A percentile compares a stretch with the other conserved stretches of the same genome.
phyloP scores from a whole-genome alignment of 1,284 basidiomycete species.

The Pyrrhoderma noxium region DNA sequence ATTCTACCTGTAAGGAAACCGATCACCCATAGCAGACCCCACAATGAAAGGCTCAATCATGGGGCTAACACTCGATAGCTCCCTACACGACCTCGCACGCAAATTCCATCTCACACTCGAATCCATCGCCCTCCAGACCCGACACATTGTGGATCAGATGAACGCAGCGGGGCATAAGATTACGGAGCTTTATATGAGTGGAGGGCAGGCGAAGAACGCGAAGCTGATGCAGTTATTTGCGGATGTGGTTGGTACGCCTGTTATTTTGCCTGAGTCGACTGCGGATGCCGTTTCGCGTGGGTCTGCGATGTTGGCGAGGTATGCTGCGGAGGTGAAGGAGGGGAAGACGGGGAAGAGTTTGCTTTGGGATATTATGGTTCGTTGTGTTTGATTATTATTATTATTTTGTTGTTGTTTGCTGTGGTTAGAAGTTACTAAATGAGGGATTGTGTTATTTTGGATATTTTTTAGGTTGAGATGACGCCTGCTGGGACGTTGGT shows the following conservation, averaged over 20 bases:
- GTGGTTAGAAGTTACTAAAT: not conserved
- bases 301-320: constrained; percentile 87
- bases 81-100: constrained; percentile 76
- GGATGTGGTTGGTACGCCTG: constrained; percentile 75
- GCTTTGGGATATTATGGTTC: constrained; percentile 91
- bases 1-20: constrained; percentile 54
- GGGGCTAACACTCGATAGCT: constrained; percentile 79
- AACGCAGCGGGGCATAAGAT: constrained; percentile 83
- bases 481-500: constrained; percentile 79
- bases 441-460: not conserved
- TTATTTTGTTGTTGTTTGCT: no score
- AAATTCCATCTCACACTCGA: constrained; percentile 92
- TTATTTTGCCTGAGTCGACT: constrained; percentile 75
- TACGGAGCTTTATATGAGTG: constrained; percentile 85
- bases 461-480: constrained; percentile 68
- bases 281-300: constrained; percentile 87
- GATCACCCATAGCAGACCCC: constrained; percentile 92
- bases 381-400: constrained; percentile 18
- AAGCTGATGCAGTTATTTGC: constrained; percentile 86
- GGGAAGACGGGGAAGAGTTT: constrained; percentile 39
- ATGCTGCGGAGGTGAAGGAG: constrained; percentile 62
- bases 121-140: constrained; percentile 91
- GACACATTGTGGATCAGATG: constrained; percentile 92
- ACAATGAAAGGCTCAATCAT: constrained; percentile 89
- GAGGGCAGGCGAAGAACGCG: constrained; percentile 84